These are phyloP conservation scores for Yamadazyma diospyri DNA, from an alignment of 1,139 yeast genomes.

Conservation along the genomic window DNA sequence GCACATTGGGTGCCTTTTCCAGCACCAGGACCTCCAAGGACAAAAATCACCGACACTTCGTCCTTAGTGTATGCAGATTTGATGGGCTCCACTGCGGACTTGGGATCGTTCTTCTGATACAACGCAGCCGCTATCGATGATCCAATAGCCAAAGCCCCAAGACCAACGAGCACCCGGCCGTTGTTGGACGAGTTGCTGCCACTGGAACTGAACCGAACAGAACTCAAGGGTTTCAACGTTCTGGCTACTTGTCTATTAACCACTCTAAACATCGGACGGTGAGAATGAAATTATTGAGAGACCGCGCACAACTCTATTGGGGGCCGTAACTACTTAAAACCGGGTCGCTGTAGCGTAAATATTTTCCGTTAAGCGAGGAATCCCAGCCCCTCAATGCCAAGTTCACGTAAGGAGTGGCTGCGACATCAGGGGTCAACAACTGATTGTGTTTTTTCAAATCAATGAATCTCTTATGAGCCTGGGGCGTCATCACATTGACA, in stretches of 20 bases:
- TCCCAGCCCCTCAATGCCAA: constrained; percentile 60
- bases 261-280: not conserved
- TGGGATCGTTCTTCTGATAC: constrained; percentile 44
- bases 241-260: not conserved
- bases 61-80: constrained; percentile 53
- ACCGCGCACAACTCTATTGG: not conserved
- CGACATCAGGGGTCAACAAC: constrained; percentile 62
- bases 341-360: constrained; percentile 57
- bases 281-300: not conserved
- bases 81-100: constrained; percentile 44
- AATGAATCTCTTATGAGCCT: constrained; percentile 54
- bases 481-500: constrained; percentile 54
- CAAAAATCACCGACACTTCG: constrained; percentile 77
- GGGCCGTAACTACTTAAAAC: constrained; percentile 17
- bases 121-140: constrained; percentile 44
- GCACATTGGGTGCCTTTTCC: constrained; percentile 98
- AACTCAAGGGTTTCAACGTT: not conserved
- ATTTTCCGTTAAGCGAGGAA: constrained; percentile 55
- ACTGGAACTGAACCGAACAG: not conserved
- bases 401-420: constrained; percentile 65
- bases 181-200: constrained; percentile 8
- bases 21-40: constrained; percentile 88
- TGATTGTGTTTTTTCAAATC: constrained; percentile 53
- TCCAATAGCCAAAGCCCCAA: constrained; percentile 43
- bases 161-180: constrained; percentile 25